phyloP scores from a whole-genome alignment of 1,284 basidiomycete genomes.

The Fomitopsis schrenkii region DNA sequence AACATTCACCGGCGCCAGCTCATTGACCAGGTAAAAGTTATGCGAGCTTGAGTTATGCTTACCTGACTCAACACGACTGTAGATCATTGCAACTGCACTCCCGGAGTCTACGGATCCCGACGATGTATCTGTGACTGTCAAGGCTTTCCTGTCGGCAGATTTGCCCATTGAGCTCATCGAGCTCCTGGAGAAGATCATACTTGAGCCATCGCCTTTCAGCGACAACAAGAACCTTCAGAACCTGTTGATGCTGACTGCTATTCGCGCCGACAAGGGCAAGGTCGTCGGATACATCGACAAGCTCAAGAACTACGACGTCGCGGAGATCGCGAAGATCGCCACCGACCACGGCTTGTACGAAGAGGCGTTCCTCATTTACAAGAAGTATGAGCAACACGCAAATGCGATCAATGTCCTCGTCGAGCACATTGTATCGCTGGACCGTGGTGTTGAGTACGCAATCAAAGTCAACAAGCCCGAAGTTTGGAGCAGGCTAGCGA shows the following conservation, averaged over 20 bases:
- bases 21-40: conserved; percentile 80
- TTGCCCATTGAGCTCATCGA: conserved; percentile 98
- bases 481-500: conserved; percentile 96
- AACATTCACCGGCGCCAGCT: conserved; percentile 92
- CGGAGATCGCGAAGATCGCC: conserved; percentile 96
- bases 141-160: conserved; percentile 97
- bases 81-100: conserved; percentile 91
- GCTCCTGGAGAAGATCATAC: conserved; percentile 97
- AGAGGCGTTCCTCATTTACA: conserved; percentile 95
- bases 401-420: conserved; percentile 98
- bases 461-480: conserved; percentile 96
- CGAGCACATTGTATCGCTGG: conserved; percentile 97
- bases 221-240: conserved; percentile 97
- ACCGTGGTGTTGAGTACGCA: conserved; percentile 95
- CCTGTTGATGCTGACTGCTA: conserved; percentile 91
- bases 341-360: conserved; percentile 96
- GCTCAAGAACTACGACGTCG: conserved; percentile 91
- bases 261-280: conserved; percentile 98
- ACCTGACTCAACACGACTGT: neutral
- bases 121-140: conserved; percentile 98
- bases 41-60: neutral
- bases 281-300: conserved; percentile 99
- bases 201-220: conserved; percentile 96
- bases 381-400: conserved; percentile 91
- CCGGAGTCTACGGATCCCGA: conserved; percentile 98